Base-by-base conservation (phyloP, 2,329 filamentous ascomycete genomes). In the Nigrospora osmanthi region DNA sequence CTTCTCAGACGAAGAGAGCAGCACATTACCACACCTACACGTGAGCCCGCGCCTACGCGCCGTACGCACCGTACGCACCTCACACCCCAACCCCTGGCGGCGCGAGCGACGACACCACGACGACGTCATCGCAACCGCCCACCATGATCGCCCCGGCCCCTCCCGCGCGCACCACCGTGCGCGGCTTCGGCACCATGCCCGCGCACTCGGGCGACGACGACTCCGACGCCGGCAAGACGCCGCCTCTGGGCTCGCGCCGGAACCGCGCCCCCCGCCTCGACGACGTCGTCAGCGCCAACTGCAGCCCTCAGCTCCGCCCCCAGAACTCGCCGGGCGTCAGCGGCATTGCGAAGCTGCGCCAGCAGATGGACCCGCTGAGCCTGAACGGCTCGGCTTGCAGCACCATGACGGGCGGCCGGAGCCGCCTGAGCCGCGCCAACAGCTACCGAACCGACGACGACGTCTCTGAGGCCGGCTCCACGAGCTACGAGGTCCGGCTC, bases 401-500 rank as follows among this genome's bases (percentile, higher is more conserved):
- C 56, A 75, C 75, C 16, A 76, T 70, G 52, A 74, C 65, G 54
- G 73, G 70, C 56, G 76, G 72, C 55, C 62, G 67, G 43, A 55
- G 65, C 43, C 63, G 63, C 38, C 68, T 76, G 59, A 72, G 70
- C 49, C 69, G 72, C 41, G 68, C 74, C 59, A 57, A 65, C 39
- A 82, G 76, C 51, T 79, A 78, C 42, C 72, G 75, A 53, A 83
- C 78, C 54, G 81, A 85, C 52, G 80, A 80, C 52, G 81, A 84
- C 51, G 72, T 73, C 35, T 90, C 85, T 1, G 86, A 91, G 56
- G 77, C 78, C 23, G 68, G 64, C 15, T 73, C 72, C 60, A 86
- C 87, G 42, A 87, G 83, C 59, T 96, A 95, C 60, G 87, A 96
- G 66, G 82, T 96, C 51, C 80, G 80, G 43, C 74, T 96, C 34